Evolutionary conservation across 2,329 filamentous ascomycete genomes (phyloP), one percentile per base, ranked within the genome.

Genomic region (Fusarium sp.): DNA sequence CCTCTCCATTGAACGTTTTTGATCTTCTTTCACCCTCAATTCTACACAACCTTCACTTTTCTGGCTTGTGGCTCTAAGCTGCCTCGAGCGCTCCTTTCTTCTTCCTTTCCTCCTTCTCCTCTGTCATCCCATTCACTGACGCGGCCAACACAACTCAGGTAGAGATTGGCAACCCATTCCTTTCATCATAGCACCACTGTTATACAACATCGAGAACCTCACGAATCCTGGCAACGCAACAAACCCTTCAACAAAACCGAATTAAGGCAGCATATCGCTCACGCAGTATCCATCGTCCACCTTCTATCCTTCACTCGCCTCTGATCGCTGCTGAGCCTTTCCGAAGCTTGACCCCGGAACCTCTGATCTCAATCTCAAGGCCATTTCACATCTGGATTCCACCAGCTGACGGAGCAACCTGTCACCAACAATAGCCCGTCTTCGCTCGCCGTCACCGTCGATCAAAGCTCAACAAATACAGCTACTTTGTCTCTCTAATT

Each of bases 211-310:
- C 64, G 48, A 56, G 62, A 42, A 73, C 51, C 62, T 49, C 38
- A 56, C 66, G 46, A 29, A 68, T 57, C 66, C 64, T 49, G 48
- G 48, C 60, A 66, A 73, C 60, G 64, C 42, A 59, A 39, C 46
- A 27, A 56, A 52, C 41, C 60, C 55, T 49, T 57, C 52, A 37
- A 38, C 60, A 77, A 64, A 54, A 69, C 69, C 63, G 48, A 74
- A 29, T 66, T 74, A 71, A 73, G 52, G 51, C 70, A 73, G 39
- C 69, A 76, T 77, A 73, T 72, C 67, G 63, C 73, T 74, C 75
- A 63, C 57, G 51, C 64, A 77, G 64, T 72, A 76, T 77, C 54
- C 49, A 73, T 76, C 52, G 52, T 38, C 54, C 60, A 42, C 21
- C 49, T 68, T 67, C 45, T 57, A 58, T 72, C 54, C 33, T 60